Evolutionary conservation across 805 yeast genomes (phyloP).

Genomic region (Yamadazyma paraphyllophila): DNA sequence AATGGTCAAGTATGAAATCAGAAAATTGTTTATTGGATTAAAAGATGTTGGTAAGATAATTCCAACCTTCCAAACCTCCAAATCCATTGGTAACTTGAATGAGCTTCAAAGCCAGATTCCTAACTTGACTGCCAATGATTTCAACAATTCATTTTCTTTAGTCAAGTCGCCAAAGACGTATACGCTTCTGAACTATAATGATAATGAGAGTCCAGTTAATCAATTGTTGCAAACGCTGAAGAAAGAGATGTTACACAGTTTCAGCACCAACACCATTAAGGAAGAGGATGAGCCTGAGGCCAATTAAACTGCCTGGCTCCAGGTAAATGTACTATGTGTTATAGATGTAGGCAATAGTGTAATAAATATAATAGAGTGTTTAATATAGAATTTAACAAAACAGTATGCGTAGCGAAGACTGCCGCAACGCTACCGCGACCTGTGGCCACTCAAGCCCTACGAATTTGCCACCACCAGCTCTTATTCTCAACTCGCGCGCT

Average conservation of each 20-base stretch:
- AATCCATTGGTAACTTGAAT: constrained; percentile 22
- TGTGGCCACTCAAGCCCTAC: too few relatives aligned
- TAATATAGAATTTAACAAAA: too few relatives aligned
- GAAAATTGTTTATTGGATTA: constrained; percentile 27
- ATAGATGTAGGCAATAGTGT: not conserved
- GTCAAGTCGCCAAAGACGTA: constrained; percentile 44
- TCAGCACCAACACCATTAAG: constrained; percentile 35
- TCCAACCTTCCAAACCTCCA: constrained; percentile 32
- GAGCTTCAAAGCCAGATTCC: constrained; percentile 15
- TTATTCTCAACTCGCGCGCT: not conserved
- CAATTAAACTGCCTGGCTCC: not conserved
- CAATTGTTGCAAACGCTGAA: constrained; percentile 27
- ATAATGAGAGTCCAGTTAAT: constrained; percentile 34
- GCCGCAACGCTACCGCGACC: too few relatives aligned
- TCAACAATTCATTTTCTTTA: constrained; percentile 19
- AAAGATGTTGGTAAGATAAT: constrained; percentile 32
- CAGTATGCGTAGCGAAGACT: too few relatives aligned
- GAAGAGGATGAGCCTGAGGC: constrained; percentile 38
- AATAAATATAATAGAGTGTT: not conserved
- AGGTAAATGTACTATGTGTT: not conserved
- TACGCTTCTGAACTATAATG: constrained; percentile 35
- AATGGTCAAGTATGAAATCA: constrained; percentile 33
- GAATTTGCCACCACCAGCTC: too few relatives aligned
- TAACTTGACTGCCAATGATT: constrained; percentile 15
- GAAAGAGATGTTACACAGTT: constrained; percentile 26